Conservation (phyloP, 805 yeast genomes). For the Isabelozyma gotoi region DNA sequence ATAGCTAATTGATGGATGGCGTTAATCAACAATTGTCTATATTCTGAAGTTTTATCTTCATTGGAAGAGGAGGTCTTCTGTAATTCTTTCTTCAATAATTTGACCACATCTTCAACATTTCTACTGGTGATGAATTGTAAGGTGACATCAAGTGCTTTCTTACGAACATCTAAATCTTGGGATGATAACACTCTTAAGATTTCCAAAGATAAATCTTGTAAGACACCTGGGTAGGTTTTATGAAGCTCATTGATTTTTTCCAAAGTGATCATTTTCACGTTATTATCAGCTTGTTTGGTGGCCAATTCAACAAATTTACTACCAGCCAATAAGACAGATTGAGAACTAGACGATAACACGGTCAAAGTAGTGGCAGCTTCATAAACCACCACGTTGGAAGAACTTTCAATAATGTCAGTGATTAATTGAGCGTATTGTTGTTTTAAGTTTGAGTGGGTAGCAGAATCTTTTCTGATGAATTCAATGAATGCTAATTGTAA, state of each 20-base stretch:
- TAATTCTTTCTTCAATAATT: conserved; percentile 87
- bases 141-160: conserved; percentile 83
- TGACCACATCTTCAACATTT: conserved; percentile 92
- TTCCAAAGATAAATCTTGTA: conserved; percentile 83
- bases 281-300: conserved; percentile 90
- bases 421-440: conserved; percentile 71
- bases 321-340: conserved; percentile 76
- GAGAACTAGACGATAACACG: conserved; percentile 59
- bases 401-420: conserved; percentile 67
- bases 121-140: conserved; percentile 77
- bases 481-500: conserved; percentile 89
- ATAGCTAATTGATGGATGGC: conserved; percentile 90
- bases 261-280: conserved; percentile 87
- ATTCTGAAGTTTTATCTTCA: conserved; percentile 81
- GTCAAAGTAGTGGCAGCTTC: conserved; percentile 88
- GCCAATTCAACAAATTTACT: conserved; percentile 85
- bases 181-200: conserved; percentile 82
- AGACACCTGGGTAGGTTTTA: conserved; percentile 71
- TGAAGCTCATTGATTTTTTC: conserved; percentile 81
- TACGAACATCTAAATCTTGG: conserved; percentile 88
- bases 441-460: conserved; percentile 60
- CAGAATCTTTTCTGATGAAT: conserved; percentile 82
- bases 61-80: conserved; percentile 66
- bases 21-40: conserved; percentile 83
- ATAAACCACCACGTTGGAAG: conserved; percentile 73